A percentile compares a stretch with the other conserved stretches of the same genome.
phyloP scores from a whole-genome alignment of 768 basidiomycete species.

The Leccinum aurantiacum region DNA sequence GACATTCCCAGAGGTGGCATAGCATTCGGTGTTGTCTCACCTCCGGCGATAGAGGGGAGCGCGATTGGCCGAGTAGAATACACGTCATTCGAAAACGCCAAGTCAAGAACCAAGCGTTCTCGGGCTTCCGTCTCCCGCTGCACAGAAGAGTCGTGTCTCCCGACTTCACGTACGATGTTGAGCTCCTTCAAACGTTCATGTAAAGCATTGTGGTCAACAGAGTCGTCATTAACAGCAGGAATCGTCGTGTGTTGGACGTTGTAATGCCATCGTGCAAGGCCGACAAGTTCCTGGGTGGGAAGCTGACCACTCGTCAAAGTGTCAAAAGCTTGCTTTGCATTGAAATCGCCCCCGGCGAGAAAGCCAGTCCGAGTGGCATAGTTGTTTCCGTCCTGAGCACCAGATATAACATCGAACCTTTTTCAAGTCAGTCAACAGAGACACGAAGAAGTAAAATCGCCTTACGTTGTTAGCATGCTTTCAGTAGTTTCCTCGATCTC shows the following conservation, averaged over 20 bases:
- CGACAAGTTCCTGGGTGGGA: conserved; percentile 36
- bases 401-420: conserved; percentile 66
- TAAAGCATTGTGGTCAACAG: conserved; percentile 35
- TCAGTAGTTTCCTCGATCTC: conserved; percentile 47
- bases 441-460: background rate
- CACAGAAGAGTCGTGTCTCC: conserved; percentile 40
- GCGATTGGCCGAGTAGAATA: conserved; percentile 49
- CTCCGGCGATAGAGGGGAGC: conserved; percentile 2
- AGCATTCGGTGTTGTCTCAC: conserved; percentile 11
- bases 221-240: conserved; percentile 40
- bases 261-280: conserved; percentile 52
- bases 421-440: conserved; percentile 2
- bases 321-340: conserved; percentile 51
- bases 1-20: conserved; percentile 41
- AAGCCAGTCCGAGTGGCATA: conserved; percentile 53
- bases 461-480: conserved; percentile 62
- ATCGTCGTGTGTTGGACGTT: conserved; percentile 48
- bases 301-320: conserved; percentile 52
- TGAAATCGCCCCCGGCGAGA: conserved; percentile 52
- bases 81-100: conserved; percentile 56
- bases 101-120: conserved; percentile 63
- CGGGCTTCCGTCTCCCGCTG: conserved; percentile 54
- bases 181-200: conserved; percentile 43
- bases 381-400: conserved; percentile 48
- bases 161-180: conserved; percentile 40